phyloP scores from a whole-genome alignment of 75 land plant species.

The Pinus tabuliformis region DNA sequence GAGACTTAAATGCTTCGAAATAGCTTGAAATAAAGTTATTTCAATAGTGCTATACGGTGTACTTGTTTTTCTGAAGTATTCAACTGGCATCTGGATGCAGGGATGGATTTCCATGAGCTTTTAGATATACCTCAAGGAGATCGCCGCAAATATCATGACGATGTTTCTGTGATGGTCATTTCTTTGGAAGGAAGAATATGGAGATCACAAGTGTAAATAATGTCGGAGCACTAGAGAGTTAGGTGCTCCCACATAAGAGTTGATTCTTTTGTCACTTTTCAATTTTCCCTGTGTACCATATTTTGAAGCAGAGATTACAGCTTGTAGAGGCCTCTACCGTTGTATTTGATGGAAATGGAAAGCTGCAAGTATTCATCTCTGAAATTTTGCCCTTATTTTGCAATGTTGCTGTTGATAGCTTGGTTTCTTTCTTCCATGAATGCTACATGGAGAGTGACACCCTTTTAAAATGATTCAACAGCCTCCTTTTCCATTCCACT shows the following conservation, averaged over 20 bases:
- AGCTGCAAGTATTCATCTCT: neutral
- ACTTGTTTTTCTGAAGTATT: neutral
- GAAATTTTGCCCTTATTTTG: constrained; percentile 7
- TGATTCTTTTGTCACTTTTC: constrained; percentile 8
- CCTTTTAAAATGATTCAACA: neutral
- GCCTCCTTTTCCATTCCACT: constrained; percentile 1
- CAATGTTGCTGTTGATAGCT: neutral
- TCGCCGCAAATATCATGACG: constrained; percentile 91
- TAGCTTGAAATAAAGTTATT: neutral
- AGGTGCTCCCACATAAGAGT: neutral
- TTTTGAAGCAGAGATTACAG: constrained; percentile 10
- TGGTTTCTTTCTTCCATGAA: neutral
- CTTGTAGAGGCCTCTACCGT: constrained; percentile 4
- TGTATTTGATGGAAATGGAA: constrained; percentile 7
- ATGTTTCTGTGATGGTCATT: constrained; percentile 92
- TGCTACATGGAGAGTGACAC: neutral
- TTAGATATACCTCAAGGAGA: constrained; percentile 98
- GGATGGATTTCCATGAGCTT: constrained; percentile 96
- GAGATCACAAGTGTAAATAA: constrained; percentile 81
- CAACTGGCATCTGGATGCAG: constrained; percentile 29
- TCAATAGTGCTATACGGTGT: neutral
- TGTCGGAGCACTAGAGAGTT: neutral
- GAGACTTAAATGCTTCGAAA: neutral
- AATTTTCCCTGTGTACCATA: neutral
- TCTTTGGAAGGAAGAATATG: constrained; percentile 97